These are phyloP conservation scores for Saccharomyces hybrid DNA, from an alignment of 1,139 yeast species.

Conservation along the genomic window DNA sequence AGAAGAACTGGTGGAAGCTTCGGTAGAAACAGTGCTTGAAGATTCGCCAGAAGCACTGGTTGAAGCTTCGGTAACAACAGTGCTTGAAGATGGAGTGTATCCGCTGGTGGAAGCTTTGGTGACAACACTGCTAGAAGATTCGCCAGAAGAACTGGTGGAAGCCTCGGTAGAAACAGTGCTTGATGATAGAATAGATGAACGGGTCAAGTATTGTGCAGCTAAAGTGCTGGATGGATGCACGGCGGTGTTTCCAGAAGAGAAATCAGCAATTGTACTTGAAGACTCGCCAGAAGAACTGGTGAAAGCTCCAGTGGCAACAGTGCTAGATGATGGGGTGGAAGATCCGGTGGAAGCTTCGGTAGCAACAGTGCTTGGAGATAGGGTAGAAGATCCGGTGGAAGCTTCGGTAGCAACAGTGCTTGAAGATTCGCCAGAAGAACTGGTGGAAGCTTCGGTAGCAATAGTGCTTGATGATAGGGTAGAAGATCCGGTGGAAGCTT, in stretches of 20 bases:
- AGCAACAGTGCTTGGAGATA: neutral
- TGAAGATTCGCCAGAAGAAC: neutral
- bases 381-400: neutral
- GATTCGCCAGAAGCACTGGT: neutral
- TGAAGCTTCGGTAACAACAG: neutral
- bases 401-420: neutral
- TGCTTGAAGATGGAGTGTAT: neutral
- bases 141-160: neutral
- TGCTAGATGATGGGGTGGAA: neutral
- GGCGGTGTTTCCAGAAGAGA: neutral
- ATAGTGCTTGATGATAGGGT: neutral
- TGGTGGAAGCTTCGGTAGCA: neutral
- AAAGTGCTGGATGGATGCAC: neutral
- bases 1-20: too few relatives aligned
- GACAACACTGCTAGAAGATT: neutral
- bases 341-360: neutral
- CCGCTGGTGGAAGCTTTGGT: neutral
- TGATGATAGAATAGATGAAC: neutral
- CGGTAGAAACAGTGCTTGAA: neutral
- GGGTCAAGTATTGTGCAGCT: neutral
- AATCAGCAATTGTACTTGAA: neutral
- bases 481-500: neutral
- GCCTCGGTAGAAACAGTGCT: neutral
- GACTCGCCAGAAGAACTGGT: neutral
- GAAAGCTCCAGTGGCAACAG: neutral